These are phyloP conservation scores for Cucumis variabilis DNA, from an alignment of 331 rosid species.

Conservation along the genomic window DNA sequence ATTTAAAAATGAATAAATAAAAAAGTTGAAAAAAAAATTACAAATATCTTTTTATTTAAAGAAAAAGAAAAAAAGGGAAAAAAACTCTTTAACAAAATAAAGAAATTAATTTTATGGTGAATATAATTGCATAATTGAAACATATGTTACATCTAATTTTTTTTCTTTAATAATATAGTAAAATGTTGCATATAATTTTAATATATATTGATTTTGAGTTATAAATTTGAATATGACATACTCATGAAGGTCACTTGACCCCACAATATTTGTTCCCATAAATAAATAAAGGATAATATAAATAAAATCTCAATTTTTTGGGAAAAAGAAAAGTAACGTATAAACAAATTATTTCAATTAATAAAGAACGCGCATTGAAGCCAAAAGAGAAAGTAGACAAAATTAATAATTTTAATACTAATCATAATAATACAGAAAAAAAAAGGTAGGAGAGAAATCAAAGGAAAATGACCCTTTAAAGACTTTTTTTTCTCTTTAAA, in stretches of 20 bases:
- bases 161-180: too few relatives aligned
- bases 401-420: background rate
- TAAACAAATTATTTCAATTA: background rate
- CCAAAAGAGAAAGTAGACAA: conserved; percentile 16
- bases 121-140: background rate
- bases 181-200: background rate
- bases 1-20: too few relatives aligned
- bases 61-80: too few relatives aligned
- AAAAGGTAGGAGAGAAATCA: conserved; percentile 8
- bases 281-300: background rate
- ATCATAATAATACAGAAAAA: background rate
- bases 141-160: background rate
- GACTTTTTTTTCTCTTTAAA: background rate
- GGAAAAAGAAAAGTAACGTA: background rate
- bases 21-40: too few relatives aligned
- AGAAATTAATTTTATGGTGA: background rate
- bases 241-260: background rate
- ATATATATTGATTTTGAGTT: background rate
- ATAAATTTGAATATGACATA: background rate
- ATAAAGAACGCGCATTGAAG: background rate
- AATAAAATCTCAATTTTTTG: background rate
- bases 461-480: background rate
- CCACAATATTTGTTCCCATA: background rate
- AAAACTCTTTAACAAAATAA: background rate
- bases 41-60: background rate